Percentiles rank a stretch among this genome's conserved stretches.
These are phyloP conservation scores for Erigeron canadensis DNA, from an alignment of 129 eudicot genomes.

Conservation along the genomic window DNA sequence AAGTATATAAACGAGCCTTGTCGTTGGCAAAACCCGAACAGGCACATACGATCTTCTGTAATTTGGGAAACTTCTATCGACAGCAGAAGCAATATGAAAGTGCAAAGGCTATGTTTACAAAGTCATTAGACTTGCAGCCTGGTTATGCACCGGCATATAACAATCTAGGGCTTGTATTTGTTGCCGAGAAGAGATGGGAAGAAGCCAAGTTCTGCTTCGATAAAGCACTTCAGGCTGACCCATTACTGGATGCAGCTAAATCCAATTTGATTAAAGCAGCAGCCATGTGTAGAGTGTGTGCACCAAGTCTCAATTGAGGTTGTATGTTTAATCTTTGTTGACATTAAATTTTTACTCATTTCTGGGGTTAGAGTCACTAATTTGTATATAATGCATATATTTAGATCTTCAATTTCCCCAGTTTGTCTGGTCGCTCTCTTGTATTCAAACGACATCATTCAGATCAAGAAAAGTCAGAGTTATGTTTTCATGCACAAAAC, in stretches of 20 bases:
- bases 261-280: conserved; percentile 82
- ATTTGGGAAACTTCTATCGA: conserved; percentile 82
- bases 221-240: conserved; percentile 79
- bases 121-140: conserved; percentile 82
- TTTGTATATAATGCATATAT: conserved; percentile 15
- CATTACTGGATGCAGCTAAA: conserved; percentile 87
- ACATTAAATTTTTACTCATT: not conserved
- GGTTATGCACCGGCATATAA: conserved; percentile 97
- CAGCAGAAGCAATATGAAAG: conserved; percentile 60
- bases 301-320: conserved; percentile 20
- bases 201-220: conserved; percentile 83
- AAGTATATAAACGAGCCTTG: conserved; percentile 76
- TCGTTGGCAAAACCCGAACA: conserved; percentile 63
- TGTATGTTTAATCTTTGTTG: conserved; percentile 7
- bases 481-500: too few species aligned
- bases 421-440: not conserved
- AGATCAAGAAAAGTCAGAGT: too few species aligned
- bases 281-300: conserved; percentile 53
- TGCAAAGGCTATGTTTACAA: conserved; percentile 91
- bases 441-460: too few species aligned
- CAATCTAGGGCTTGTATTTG: conserved; percentile 91
- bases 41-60: conserved; percentile 68
- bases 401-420: not conserved
- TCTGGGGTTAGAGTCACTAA: not conserved
- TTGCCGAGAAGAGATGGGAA: conserved; percentile 81